These are phyloP conservation scores for Xylogone sp. DNA, from an alignment of 2,329 filamentous ascomycete genomes.

Conservation along the genomic window DNA sequence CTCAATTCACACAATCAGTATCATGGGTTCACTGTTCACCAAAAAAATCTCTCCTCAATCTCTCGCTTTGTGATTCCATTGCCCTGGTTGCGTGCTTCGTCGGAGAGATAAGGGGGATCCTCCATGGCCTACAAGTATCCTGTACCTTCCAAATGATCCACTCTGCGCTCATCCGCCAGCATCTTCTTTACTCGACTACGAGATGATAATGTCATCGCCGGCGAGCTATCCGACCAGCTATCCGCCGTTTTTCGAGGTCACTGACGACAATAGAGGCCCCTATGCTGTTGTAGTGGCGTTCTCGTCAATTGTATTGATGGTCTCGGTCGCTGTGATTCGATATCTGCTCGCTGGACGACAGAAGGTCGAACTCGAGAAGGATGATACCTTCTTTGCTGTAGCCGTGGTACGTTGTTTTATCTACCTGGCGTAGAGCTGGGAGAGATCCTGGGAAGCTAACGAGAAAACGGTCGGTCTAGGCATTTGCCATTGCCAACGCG, in stretches of 20 bases:
- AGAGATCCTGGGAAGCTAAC: background rate
- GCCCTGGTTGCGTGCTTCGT: too few relatives aligned
- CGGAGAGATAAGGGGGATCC: too few relatives aligned
- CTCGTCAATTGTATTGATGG: conserved; percentile 5
- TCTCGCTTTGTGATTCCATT: too few relatives aligned
- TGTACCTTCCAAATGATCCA: too few relatives aligned
- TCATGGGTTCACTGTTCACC: too few relatives aligned
- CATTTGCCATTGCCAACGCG: background rate
- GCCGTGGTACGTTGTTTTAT: background rate
- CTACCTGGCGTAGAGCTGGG: background rate
- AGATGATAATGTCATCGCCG: too few relatives aligned
- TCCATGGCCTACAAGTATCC: too few relatives aligned
- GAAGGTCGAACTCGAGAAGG: conserved; percentile 2
- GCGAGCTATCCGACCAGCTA: background rate
- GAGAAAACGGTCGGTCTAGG: conserved; percentile 1
- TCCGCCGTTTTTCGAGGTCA: conserved; percentile 8
- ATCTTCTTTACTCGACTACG: too few relatives aligned
- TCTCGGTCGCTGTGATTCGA: conserved; percentile 1
- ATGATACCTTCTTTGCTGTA: conserved; percentile 6
- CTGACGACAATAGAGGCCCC: conserved; percentile 3
- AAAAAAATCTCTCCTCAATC: too few relatives aligned
- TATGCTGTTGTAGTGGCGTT: conserved; percentile 4
- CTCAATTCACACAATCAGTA: too few relatives aligned
- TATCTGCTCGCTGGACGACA: background rate
- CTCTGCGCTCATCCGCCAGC: too few relatives aligned